Conservation (phyloP, 768 basidiomycete genomes). For the Hypholoma sublateritium region DNA sequence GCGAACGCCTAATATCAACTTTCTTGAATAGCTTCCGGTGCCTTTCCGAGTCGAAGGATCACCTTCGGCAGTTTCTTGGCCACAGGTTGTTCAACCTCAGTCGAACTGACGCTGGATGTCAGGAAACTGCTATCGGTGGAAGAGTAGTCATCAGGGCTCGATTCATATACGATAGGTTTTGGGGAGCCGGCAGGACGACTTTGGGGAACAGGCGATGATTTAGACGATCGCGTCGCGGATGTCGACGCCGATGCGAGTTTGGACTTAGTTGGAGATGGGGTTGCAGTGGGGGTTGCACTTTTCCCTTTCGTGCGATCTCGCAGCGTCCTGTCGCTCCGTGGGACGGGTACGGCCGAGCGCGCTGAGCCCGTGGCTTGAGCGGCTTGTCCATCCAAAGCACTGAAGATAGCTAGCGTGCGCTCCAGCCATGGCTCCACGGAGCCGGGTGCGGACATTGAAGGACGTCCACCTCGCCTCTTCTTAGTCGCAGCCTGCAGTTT, state of each 20-base stretch:
- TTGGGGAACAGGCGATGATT: neutral
- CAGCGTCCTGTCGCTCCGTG: slow-evolving; percentile 44
- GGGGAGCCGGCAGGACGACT: no score
- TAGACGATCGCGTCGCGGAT: neutral
- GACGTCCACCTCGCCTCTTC: slow-evolving; percentile 52
- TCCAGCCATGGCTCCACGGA: slow-evolving; percentile 56
- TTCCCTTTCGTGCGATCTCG: slow-evolving; percentile 54
- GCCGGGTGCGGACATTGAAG: slow-evolving; percentile 32
- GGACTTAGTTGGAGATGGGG: slow-evolving; percentile 14
- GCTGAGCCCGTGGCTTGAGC: slow-evolving; percentile 19
- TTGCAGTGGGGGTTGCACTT: slow-evolving; percentile 15
- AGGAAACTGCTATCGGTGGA: slow-evolving; percentile 16
- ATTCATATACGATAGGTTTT: neutral
- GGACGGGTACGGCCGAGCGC: slow-evolving; percentile 20
- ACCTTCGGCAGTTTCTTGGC: slow-evolving; percentile 54
- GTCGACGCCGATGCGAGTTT: neutral
- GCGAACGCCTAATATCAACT: neutral
- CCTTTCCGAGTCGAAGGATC: slow-evolving; percentile 50
- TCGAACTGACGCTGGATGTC: slow-evolving; percentile 13
- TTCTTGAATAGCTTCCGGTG: slow-evolving; percentile 26
- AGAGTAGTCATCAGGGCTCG: slow-evolving; percentile 4
- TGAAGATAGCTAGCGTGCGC: slow-evolving; percentile 50
- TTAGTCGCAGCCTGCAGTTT: slow-evolving; percentile 68
- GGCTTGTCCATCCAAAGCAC: slow-evolving; percentile 37
- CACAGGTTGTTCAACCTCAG: slow-evolving; percentile 14